Conservation (phyloP, 2,329 filamentous ascomycete genomes). For the Colletotrichum sublineola region DNA sequence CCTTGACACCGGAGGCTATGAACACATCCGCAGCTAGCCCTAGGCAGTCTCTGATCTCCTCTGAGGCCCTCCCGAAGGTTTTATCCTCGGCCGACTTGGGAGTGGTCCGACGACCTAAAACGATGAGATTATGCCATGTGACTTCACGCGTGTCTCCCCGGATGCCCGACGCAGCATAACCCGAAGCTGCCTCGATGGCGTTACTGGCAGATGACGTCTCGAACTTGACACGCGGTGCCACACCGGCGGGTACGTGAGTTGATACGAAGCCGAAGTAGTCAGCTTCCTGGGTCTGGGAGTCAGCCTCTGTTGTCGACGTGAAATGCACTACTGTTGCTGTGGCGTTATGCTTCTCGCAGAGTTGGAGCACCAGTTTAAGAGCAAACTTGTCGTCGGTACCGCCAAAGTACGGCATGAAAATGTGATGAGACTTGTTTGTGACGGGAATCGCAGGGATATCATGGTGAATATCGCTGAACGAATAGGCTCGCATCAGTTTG, state of each 20-base stretch:
- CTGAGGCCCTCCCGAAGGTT: conserved; percentile 30
- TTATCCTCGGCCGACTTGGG: conserved; percentile 33
- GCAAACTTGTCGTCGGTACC: conserved; percentile 85
- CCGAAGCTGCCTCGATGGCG: conserved; percentile 25
- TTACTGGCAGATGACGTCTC: conserved; percentile 35
- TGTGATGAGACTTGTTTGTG: conserved; percentile 79
- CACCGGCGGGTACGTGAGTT: conserved; percentile 43
- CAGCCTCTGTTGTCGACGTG: conserved; percentile 45
- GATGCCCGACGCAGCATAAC: conserved; percentile 34
- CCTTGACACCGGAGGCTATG: conserved; percentile 45
- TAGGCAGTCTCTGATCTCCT: conserved; percentile 48
- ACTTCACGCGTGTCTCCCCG: conserved; percentile 24
- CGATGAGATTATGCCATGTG: conserved; percentile 46
- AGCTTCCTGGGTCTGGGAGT: conserved; percentile 16
- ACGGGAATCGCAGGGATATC: conserved; percentile 67
- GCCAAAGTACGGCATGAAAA: conserved; percentile 90
- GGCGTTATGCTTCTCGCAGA: conserved; percentile 83
- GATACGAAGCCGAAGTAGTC: conserved; percentile 48
- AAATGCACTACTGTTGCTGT: conserved; percentile 79
- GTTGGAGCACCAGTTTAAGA: conserved; percentile 83
- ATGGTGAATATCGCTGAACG: conserved; percentile 68
- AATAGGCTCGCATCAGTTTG: conserved; percentile 65
- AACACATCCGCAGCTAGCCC: conserved; percentile 42
- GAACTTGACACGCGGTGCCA: conserved; percentile 46
- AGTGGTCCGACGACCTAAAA: conserved; percentile 46